These are phyloP conservation scores for Paraphaeosphaeria sporulosa DNA, from an alignment of 2,329 filamentous ascomycete species.

Conservation along the genomic window DNA sequence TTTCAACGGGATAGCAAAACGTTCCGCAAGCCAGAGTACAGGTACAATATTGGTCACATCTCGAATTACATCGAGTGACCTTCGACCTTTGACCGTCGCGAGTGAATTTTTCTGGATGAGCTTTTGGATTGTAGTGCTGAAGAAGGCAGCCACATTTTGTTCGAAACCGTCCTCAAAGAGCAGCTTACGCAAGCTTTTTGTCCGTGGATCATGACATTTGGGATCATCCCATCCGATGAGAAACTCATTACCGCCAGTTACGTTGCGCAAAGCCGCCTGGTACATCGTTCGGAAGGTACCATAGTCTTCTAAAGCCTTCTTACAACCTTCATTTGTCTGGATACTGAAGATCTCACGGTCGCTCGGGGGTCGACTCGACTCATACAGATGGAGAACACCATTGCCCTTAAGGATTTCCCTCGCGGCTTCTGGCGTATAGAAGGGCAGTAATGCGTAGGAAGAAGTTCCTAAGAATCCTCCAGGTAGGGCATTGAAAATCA, in stretches of 20 bases:
- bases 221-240: slow-evolving; percentile 57
- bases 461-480: slow-evolving; percentile 59
- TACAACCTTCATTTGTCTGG: slow-evolving; percentile 60
- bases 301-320: slow-evolving; percentile 58
- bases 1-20: slow-evolving; percentile 73
- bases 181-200: slow-evolving; percentile 55
- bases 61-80: slow-evolving; percentile 63
- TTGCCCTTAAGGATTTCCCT: slow-evolving; percentile 58
- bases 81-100: slow-evolving; percentile 54
- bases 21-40: slow-evolving; percentile 68
- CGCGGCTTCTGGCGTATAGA: slow-evolving; percentile 60
- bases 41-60: slow-evolving; percentile 74
- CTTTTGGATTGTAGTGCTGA: slow-evolving; percentile 56
- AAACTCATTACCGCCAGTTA: slow-evolving; percentile 62
- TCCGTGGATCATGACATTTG: slow-evolving; percentile 48
- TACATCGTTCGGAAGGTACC: slow-evolving; percentile 59
- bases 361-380: slow-evolving; percentile 52
- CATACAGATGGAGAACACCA: slow-evolving; percentile 56
- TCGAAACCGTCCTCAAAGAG: slow-evolving; percentile 68
- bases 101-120: slow-evolving; percentile 58
- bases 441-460: slow-evolving; percentile 57
- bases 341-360: slow-evolving; percentile 56
- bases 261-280: slow-evolving; percentile 69
- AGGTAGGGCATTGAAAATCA: slow-evolving; percentile 57
- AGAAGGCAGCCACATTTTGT: slow-evolving; percentile 71